A percentile compares a stretch with the other conserved stretches of the same genome.
Evolutionary conservation across 805 yeast species (phyloP).

Genomic region (Wickerhamiella musiphila): DNA sequence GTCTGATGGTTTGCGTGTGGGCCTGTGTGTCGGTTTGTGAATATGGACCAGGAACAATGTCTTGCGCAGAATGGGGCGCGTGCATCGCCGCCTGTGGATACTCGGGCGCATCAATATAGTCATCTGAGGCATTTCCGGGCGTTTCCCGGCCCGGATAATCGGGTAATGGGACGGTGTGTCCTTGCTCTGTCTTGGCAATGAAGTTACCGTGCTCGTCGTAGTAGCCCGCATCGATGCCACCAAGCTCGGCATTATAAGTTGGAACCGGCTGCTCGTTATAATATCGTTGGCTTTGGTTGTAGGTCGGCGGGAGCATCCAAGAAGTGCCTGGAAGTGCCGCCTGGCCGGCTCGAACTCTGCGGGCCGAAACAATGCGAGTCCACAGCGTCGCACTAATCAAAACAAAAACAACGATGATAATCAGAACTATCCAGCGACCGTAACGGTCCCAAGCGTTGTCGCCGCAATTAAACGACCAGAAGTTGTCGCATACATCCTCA

Average conservation of each 20-base stretch:
- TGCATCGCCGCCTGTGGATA: no score
- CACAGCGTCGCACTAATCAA: conserved; percentile 13
- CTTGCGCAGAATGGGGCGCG: no score
- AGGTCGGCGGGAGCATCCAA: conserved; percentile 78
- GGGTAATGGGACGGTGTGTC: no score
- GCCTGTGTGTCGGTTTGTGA: no score
- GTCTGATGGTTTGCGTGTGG: no score
- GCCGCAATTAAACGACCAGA: no score
- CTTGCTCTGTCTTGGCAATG: conserved; percentile 6
- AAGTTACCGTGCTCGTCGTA: conserved; percentile 45
- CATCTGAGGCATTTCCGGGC: no score
- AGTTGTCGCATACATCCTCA: no score
- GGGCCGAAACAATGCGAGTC: conserved; percentile 14
- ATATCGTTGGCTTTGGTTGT: conserved; percentile 36
- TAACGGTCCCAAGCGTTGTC: background rate
- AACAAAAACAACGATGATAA: conserved; percentile 17
- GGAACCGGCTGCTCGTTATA: conserved; percentile 15
- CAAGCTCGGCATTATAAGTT: conserved; percentile 17
- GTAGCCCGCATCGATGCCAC: conserved; percentile 47
- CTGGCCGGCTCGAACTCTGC: conserved; percentile 23
- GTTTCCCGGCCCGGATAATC: no score
- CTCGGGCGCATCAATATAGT: no score
- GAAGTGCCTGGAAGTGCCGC: conserved; percentile 59
- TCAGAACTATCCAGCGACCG: conserved; percentile 6
- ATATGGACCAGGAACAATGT: no score